Evolutionary conservation across 2,329 filamentous ascomycete species (phyloP).

Genomic region (Aschersonia sp.): DNA sequence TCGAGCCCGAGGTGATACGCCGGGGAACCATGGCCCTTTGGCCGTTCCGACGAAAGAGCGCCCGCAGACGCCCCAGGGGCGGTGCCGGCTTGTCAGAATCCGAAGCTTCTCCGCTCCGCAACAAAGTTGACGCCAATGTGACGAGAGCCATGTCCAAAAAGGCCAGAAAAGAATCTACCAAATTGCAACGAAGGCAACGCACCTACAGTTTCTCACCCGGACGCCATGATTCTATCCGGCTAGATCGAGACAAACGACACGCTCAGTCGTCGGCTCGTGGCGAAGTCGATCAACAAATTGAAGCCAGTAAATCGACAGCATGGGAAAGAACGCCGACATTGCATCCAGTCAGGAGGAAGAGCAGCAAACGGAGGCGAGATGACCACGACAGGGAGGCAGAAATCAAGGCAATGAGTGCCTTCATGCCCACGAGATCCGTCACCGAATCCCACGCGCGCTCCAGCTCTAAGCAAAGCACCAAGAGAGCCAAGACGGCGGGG

Average conservation of each 20-base stretch:
- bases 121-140: constrained; percentile 16
- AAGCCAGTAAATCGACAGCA: constrained; percentile 2
- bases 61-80: constrained; percentile 42
- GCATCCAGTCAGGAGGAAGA: constrained; percentile 50
- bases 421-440: constrained; percentile 48
- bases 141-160: constrained; percentile 16
- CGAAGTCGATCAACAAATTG: constrained; percentile 4
- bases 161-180: constrained; percentile 30
- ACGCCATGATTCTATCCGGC: constrained; percentile 36
- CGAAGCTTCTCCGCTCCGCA: constrained; percentile 26
- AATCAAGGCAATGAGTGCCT: constrained; percentile 69
- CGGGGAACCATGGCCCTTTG: constrained; percentile 54
- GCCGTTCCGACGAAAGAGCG: constrained; percentile 66
- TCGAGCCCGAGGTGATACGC: not conserved
- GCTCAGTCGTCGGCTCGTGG: constrained; percentile 2
- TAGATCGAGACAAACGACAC: constrained; percentile 13
- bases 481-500: constrained; percentile 43
- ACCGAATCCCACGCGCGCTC: constrained; percentile 45
- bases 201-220: constrained; percentile 50
- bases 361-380: constrained; percentile 62
- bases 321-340: constrained; percentile 32
- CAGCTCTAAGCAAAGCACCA: constrained; percentile 49
- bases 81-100: constrained; percentile 39
- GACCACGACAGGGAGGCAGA: constrained; percentile 73
- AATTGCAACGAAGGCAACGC: constrained; percentile 31